Base-by-base conservation (phyloP, 768 basidiomycete genomes). In the Amanita inopinata region DNA sequence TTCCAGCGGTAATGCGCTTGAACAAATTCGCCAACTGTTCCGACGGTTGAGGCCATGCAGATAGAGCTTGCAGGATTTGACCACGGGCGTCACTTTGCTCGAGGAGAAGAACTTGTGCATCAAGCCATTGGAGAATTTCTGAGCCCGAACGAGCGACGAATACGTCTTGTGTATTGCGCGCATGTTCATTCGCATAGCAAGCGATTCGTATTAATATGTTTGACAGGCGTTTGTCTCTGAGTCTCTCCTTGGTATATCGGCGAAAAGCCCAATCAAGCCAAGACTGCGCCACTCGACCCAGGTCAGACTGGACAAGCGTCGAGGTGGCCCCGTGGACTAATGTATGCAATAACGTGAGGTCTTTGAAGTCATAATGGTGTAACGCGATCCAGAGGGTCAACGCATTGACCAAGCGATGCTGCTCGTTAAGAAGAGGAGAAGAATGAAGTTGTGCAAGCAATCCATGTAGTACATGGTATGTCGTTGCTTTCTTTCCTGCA, bases 401-500 rank as follows among this genome's bases (percentile, higher is more conserved):
- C 1, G 77, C 73, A 43, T 88, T 81, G 30, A 92, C 54, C 20
- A 81, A 62, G 9, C 93, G 78, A 30, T 78, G 59, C 55, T 93
- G 87, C 56, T 94, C 89, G 56, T 88, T 86, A 47, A 94, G 72
- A 28, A 96, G 69, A 14, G 80, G 80, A 0, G 78, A 76, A 7
- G 61, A 57, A 45, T 85, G 74, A 6, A 90, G 62, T 30, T 71
- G 69, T 4, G 78, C 69, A 48, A 93, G 77, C 10, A 94, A 67
- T 38, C 76, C 73, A 45, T 83, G 81, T 19, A 89, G 57, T 42
- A 87, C 72, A 47, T 92, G 88, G 56, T 87, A 92, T 3, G 79
- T 76, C 37, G 76, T 76, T 8, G 82, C 73, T n/a, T 63, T 61
- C 18, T 60, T 61, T 31, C 73, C 63, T 14, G 69, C 66, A 10